Conservation (phyloP, 768 basidiomycete genomes). For the Panellus pusillus region DNA sequence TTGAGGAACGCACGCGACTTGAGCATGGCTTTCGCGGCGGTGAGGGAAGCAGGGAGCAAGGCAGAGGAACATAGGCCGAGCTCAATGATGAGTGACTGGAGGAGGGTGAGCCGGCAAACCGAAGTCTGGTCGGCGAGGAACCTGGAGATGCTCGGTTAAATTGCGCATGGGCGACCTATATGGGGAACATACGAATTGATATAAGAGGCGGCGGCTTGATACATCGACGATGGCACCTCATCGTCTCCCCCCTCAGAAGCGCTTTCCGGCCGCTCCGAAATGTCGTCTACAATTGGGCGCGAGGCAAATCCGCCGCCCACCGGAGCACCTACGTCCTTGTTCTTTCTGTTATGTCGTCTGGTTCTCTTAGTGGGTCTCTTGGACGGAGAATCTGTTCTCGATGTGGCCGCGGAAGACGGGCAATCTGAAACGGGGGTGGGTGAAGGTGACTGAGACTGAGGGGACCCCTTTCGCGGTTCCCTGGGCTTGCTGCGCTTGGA, state of each 20-base stretch:
- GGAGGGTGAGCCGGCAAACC: conserved; percentile 54
- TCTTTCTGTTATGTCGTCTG: not conserved
- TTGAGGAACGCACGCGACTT: conserved; percentile 70
- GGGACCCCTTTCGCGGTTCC: not conserved
- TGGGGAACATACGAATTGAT: conserved; percentile 57
- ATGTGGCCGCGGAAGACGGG: conserved; percentile 11
- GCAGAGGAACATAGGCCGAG: conserved; percentile 58
- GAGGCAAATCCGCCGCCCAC: conserved; percentile 29
- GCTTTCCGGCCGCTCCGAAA: conserved; percentile 36
- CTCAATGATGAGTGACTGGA: conserved; percentile 77
- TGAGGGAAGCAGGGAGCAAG: conserved; percentile 61
- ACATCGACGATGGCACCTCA: conserved; percentile 34
- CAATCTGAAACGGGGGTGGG: conserved; percentile 8
- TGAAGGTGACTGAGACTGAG: conserved; percentile 2
- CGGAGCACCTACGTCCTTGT: not conserved
- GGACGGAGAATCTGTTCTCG: not conserved
- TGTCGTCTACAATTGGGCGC: conserved; percentile 51
- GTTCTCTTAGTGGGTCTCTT: not conserved
- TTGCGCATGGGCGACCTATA: not conserved
- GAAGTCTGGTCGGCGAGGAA: conserved; percentile 52
- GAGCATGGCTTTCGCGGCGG: conserved; percentile 65
- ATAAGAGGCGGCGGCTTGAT: conserved; percentile 59
- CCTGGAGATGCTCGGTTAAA: conserved; percentile 27
- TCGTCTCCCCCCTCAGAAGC: conserved; percentile 38
- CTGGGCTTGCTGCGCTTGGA: not conserved